Conservation (phyloP, 1,284 basidiomycete genomes). For the Marasmius oreades region DNA sequence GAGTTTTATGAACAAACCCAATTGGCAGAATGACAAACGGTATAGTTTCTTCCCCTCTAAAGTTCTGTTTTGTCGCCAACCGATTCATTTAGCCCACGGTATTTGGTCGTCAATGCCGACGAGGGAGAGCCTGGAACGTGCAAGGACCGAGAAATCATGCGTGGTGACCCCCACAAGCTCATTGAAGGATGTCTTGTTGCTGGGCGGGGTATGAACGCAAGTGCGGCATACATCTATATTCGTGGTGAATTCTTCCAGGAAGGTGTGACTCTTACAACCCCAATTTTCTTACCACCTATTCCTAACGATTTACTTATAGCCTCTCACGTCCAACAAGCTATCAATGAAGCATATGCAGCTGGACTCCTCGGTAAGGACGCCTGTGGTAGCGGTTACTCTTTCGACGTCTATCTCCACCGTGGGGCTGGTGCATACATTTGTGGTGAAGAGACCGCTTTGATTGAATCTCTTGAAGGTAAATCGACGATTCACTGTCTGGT, state of each 20-base stretch:
- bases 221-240: constrained; percentile 97
- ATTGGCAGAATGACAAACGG: constrained; percentile 94
- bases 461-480: constrained; percentile 88
- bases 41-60: constrained; percentile 27
- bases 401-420: constrained; percentile 97
- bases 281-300: background rate
- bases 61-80: background rate
- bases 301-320: constrained; percentile 37
- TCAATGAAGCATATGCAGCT: constrained; percentile 90
- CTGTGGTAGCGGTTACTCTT: constrained; percentile 89
- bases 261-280: constrained; percentile 10
- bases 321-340: constrained; percentile 89
- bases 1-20: constrained; percentile 99
- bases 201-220: constrained; percentile 98
- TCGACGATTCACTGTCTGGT: background rate
- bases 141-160: constrained; percentile 98
- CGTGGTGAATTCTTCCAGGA: constrained; percentile 98
- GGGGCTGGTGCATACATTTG: constrained; percentile 99
- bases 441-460: constrained; percentile 97
- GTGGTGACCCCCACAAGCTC: constrained; percentile 97
- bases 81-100: constrained; percentile 65
- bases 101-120: constrained; percentile 97
- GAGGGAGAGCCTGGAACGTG: constrained; percentile 99
- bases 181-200: constrained; percentile 97
- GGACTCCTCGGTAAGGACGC: constrained; percentile 93